Base-by-base conservation (phyloP, 2,329 filamentous ascomycete genomes). In the Ophiostoma populinum region DNA sequence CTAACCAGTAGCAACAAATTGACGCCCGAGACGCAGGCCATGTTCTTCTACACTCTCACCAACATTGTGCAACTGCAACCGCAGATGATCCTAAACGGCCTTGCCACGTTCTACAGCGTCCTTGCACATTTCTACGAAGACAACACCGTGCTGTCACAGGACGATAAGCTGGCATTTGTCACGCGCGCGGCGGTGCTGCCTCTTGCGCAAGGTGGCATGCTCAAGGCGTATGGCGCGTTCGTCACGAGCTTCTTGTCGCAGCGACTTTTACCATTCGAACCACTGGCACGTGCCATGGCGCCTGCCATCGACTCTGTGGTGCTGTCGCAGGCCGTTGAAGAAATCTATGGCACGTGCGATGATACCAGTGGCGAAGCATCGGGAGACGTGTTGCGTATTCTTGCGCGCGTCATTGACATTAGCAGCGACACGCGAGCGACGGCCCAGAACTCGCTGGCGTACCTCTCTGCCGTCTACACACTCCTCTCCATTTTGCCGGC, bases 361-460 rank as follows among this genome's bases (percentile, higher is more conserved):
- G 39, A 47, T 9, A 32, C 39, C 1, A 40, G 45, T 2, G 43
- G 47, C 10, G 49, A 31, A 9, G 24, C 54, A 1, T 55, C 55
- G 24, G 54, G 62, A 26, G 53, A 56, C 8, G 63, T 71, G 24
- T 52, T 82, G 25, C 76, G 74, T 62, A 61, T 80, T 19, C 55
- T 83, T 19, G 66, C 78, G 11, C 72, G 80, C 46, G 76, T 77
- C 42, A 65, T 80, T 40, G 63, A 67, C 34, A 51, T 78, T 10
- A 62, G 65, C 34, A 57, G 58, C 36, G 53, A 51, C 8, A 54
- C 53, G 30, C 45, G 46, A 3, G 17, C n/a, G 11, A 48, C 51
- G 19, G 46, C 49, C 8, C 48, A 47, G 4, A 51, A 57, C 24
- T 55, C 56, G 11, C 46, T 57, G 6, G 48, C 52, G 7, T 65